A percentile compares a stretch with the other conserved stretches of the same genome.
phyloP scores from a whole-genome alignment of 768 basidiomycete genomes.

The Pleurotus salmoneostramineus region DNA sequence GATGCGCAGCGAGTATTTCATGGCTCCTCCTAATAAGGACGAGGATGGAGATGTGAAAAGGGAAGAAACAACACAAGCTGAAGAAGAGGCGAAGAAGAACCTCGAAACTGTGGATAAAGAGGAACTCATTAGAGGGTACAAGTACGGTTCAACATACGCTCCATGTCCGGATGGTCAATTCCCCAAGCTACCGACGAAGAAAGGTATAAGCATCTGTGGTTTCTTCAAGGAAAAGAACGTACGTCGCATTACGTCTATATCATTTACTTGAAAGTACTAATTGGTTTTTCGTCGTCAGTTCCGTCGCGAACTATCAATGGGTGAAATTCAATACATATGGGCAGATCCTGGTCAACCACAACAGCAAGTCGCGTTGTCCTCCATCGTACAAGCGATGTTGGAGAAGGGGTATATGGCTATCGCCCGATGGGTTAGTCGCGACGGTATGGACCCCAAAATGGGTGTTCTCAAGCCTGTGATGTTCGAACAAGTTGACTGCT shows the following conservation, averaged over 20 bases:
- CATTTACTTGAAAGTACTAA: too few species aligned
- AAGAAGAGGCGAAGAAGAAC: conserved; percentile 29
- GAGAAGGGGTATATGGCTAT: conserved; percentile 68
- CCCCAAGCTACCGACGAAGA: conserved; percentile 63
- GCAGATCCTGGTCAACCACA: conserved; percentile 61
- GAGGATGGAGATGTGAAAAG: conserved; percentile 37
- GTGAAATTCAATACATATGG: conserved; percentile 85
- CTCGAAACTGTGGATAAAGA: conserved; percentile 69
- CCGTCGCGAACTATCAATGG: conserved; percentile 77
- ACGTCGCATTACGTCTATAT: conserved; percentile 9
- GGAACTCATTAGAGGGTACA: conserved; percentile 76
- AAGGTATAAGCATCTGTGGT: conserved; percentile 85
- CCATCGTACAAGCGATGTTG: conserved; percentile 80
- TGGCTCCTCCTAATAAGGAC: conserved; percentile 37
- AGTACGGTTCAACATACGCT: conserved; percentile 86
- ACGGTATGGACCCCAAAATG: conserved; percentile 80
- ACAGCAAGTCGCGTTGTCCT: conserved; percentile 83
- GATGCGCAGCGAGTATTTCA: conserved; percentile 53
- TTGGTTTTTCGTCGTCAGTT: conserved; percentile 42
- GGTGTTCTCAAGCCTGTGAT: conserved; percentile 66
- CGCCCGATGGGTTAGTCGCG: conserved; percentile 74
- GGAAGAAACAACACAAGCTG: conserved; percentile 24
- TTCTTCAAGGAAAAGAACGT: conserved; percentile 76
- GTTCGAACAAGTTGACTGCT: conserved; percentile 68
- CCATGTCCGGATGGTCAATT: conserved; percentile 88